Percentiles rank a stretch among this genome's conserved stretches.
phyloP scores from a whole-genome alignment of 1,139 yeast genomes.

The Yamadazyma buinensis region DNA sequence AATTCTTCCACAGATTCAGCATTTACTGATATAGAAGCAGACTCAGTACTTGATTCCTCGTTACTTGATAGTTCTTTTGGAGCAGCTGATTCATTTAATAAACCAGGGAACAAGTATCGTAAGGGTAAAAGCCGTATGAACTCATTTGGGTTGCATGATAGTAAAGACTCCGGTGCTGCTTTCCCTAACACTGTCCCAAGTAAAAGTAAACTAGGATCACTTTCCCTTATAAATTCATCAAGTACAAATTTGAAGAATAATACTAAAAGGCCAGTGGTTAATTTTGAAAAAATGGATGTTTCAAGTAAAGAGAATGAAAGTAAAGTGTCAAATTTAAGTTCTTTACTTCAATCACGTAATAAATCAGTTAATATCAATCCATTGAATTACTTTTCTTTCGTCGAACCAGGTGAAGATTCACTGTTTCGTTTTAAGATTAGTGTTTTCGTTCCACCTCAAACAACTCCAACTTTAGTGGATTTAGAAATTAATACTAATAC shows the following conservation, averaged over 20 bases:
- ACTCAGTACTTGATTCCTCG: constrained; percentile 34
- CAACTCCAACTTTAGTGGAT: constrained; percentile 26
- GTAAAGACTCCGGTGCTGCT: constrained; percentile 2
- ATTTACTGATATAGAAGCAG: constrained; percentile 43
- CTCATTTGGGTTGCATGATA: constrained; percentile 7
- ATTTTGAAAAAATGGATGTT: constrained; percentile 22
- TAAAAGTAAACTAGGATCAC: constrained; percentile 7
- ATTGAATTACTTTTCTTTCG: constrained; percentile 52
- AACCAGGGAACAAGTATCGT: constrained; percentile 12
- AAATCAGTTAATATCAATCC: constrained; percentile 43
- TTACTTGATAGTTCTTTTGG: constrained; percentile 28
- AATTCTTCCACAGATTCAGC: constrained; percentile 38
- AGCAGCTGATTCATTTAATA: constrained; percentile 15
- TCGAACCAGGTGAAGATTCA: constrained; percentile 18
- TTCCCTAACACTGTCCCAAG: constrained; percentile 6
- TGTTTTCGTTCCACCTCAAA: constrained; percentile 36
- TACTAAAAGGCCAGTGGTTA: constrained; percentile 10
- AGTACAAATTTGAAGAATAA: constrained; percentile 2
- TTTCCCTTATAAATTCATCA: constrained; percentile 8
- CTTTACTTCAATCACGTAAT: constrained; percentile 35
- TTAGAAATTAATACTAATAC: constrained; percentile 43
- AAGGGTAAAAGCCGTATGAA: constrained; percentile 10
- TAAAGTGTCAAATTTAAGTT: constrained; percentile 31
- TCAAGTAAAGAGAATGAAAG: constrained; percentile 1
- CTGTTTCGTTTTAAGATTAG: constrained; percentile 23